Evolutionary conservation across 2,329 filamentous ascomycete species (phyloP).

Genomic region (Chalaropsis thielavioides): DNA sequence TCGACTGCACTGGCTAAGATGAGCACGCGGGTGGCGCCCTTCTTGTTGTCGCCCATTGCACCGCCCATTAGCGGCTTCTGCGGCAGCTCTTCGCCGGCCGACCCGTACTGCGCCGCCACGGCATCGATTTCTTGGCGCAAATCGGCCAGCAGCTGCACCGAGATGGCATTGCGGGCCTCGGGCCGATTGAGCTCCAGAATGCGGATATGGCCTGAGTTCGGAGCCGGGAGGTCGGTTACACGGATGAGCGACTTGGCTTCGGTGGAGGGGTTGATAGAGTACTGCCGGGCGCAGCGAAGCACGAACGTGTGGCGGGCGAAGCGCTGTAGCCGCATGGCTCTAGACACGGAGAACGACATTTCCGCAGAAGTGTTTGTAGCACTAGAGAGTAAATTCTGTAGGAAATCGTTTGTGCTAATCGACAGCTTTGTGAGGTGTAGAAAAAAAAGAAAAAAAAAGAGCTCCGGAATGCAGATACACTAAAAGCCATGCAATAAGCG

Average conservation of each 20-base stretch:
- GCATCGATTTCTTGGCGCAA: constrained; percentile 59
- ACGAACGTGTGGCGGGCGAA: background rate
- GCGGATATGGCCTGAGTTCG: constrained; percentile 69
- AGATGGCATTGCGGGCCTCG: constrained; percentile 79
- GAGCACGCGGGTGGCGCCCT: constrained; percentile 58
- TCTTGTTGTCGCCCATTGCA: constrained; percentile 30
- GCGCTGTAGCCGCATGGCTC: background rate
- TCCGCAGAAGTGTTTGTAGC: background rate
- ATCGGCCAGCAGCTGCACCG: constrained; percentile 55
- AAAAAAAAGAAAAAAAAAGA: background rate
- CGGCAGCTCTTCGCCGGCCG: constrained; percentile 38
- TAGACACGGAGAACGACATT: background rate
- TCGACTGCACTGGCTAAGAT: constrained; percentile 78
- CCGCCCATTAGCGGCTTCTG: constrained; percentile 31
- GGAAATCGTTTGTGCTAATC: background rate
- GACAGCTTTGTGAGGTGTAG: background rate
- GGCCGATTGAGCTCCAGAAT: constrained; percentile 80
- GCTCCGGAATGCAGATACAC: background rate
- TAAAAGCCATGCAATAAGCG: background rate
- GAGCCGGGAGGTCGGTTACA: constrained; percentile 60
- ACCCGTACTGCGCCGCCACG: constrained; percentile 53
- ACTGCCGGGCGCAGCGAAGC: constrained; percentile 22
- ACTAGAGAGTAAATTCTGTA: no score
- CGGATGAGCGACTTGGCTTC: constrained; percentile 42
- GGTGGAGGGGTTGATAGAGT: constrained; percentile 30